Percentiles rank a stretch among this genome's conserved stretches.
Evolutionary conservation across 257 asterid species (phyloP).

Genomic region (Paulownia fortunei): DNA sequence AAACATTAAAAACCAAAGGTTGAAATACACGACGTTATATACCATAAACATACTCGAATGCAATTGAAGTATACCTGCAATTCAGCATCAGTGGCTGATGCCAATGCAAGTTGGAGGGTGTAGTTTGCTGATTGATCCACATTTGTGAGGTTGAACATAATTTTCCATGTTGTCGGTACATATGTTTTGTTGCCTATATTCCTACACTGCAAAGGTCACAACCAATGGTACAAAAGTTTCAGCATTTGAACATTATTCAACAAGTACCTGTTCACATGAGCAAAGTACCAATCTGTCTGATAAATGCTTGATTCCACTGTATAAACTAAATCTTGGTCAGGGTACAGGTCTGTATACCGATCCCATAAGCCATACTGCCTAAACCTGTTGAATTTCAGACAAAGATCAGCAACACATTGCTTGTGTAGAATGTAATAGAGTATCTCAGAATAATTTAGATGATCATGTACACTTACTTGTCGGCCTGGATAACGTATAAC

Average conservation of each 20-base stretch:
- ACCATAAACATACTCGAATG: too few species aligned
- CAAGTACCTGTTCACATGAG: constrained; percentile 76
- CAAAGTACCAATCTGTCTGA: constrained; percentile 80
- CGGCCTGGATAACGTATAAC: constrained; percentile 46
- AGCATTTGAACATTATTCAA: not conserved
- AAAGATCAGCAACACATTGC: not conserved
- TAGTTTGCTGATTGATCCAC: constrained; percentile 46
- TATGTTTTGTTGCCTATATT: constrained; percentile 58
- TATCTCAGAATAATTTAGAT: not conserved
- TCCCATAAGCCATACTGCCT: constrained; percentile 97
- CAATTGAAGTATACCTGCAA: constrained; percentile 50
- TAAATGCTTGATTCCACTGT: constrained; percentile 51
- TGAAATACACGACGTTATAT: too few species aligned
- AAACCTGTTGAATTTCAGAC: constrained; percentile 43
- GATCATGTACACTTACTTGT: constrained; percentile 47
- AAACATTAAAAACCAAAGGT: not conserved
- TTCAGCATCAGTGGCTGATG: constrained; percentile 78
- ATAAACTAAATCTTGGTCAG: constrained; percentile 67
- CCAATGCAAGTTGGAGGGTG: constrained; percentile 73
- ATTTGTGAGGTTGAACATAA: constrained; percentile 53
- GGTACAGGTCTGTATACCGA: constrained; percentile 75
- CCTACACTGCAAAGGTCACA: constrained; percentile 38
- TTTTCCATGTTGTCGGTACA: constrained; percentile 80
- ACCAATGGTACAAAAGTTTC: not conserved
- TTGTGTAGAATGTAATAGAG: not conserved